Evolutionary conservation across 2,329 filamentous ascomycete genomes (phyloP).

Genomic region (Helotiales sp.): DNA sequence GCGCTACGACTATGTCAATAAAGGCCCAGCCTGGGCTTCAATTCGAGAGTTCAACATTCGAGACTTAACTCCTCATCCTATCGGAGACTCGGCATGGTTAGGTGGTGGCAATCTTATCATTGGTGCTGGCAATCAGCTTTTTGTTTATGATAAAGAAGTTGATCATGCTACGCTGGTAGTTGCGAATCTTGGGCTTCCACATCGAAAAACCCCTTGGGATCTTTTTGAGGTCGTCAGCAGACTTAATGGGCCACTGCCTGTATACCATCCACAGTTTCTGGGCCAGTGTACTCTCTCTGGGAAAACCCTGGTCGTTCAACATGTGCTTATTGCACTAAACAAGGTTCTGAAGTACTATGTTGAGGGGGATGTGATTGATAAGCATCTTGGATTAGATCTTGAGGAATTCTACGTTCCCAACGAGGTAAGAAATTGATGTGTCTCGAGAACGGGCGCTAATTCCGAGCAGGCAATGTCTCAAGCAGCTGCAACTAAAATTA

Average conservation of each 20-base stretch:
- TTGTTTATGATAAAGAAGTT: constrained; percentile 78
- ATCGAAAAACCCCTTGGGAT: constrained; percentile 44
- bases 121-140: constrained; percentile 87
- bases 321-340: constrained; percentile 70
- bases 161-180: constrained; percentile 47
- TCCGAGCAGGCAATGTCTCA: constrained; percentile 20
- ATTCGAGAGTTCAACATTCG: constrained; percentile 81
- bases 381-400: constrained; percentile 68
- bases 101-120: constrained; percentile 82
- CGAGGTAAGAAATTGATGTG: constrained; percentile 24
- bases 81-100: constrained; percentile 92
- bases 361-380: constrained; percentile 77
- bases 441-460: constrained; percentile 13
- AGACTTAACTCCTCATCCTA: constrained; percentile 82
- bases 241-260: constrained; percentile 82
- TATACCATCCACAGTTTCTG: constrained; percentile 91
- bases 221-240: constrained; percentile 80
- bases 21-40: constrained; percentile 84
- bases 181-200: constrained; percentile 27
- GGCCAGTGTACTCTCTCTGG: constrained; percentile 84
- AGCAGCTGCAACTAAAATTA: constrained; percentile 22
- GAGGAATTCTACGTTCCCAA: constrained; percentile 54
- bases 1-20: constrained; percentile 87
- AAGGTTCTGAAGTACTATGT: constrained; percentile 79
- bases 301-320: constrained; percentile 70